Evolutionary conservation across 768 basidiomycete species (phyloP), one percentile per base, ranked within the genome.

Genomic region (Lactarius vividus): DNA sequence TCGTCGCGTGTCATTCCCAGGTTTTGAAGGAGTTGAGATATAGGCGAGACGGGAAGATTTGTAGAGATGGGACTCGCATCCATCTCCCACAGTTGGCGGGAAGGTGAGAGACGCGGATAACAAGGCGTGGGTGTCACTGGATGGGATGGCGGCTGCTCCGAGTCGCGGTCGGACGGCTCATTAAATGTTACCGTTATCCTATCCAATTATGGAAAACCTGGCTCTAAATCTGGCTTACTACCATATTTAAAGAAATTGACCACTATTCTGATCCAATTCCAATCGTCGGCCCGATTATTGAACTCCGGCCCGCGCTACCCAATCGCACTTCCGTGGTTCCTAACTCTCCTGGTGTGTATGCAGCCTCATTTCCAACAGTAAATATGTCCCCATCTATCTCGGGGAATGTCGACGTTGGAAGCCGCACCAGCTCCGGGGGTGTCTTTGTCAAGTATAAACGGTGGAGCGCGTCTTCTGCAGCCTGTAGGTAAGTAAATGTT

Each of bases 391-490:
- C 83, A 46, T 79, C 73, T 4, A 80, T 80, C 23, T 77, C 69
- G 15, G 88, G 82, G 79, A 94, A 92, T 20, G 92, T 89, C 53
- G 84, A 84, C 5, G 90, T 86, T 8, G 92, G 92, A 49, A 94
- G 79, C 60, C 85, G 84, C 54, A 92, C 70, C 42, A 84, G 76
- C 63, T 92, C 82, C 59, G 87, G 78, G 7, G 92, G 92, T 59
- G 86, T 86, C 68, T 83, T 84, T 13, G 92, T 93, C 65, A 96
- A 84, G 77, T 94, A 96, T 26, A 95, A 80, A 52, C 92, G 83
- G 67, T 88, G 85, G 29, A 96, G 80, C 0, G 93, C 85, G 71
- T 95, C 92, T 77, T 96, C 93, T 10, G 91, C 90, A 18, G 93
- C 93, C 89, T 91, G 70, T 31, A 65, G 33, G 44, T 63, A 29